Percentiles rank a stretch among this genome's conserved stretches.
Conservation (phyloP, 2,329 filamentous ascomycete species). For the Tolypocladium inflatum region DNA sequence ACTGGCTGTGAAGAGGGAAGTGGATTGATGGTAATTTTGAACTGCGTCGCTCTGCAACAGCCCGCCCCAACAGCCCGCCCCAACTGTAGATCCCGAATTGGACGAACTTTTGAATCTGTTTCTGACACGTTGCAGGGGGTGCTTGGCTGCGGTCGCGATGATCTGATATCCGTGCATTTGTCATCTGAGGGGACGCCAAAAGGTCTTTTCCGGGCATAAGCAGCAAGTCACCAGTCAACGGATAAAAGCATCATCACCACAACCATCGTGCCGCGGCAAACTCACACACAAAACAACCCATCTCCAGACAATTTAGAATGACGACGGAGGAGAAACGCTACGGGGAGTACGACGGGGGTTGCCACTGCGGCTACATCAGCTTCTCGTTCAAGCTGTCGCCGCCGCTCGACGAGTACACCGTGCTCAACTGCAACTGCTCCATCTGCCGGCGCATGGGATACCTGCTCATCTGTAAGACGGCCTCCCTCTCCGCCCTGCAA, state of each 20-base stretch:
- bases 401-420: conserved; percentile 32
- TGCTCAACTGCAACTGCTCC: conserved; percentile 44
- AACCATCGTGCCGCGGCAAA: background rate
- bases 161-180: background rate
- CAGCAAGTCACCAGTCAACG: too few species aligned
- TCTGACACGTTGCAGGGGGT: background rate
- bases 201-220: too few species aligned
- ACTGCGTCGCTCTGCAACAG: background rate
- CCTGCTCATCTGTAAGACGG: conserved; percentile 34
- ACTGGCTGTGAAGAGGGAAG: background rate
- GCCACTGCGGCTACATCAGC: conserved; percentile 42
- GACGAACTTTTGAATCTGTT: background rate
- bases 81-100: background rate
- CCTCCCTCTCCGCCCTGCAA: background rate
- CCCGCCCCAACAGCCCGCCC: too few species aligned
- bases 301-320: conserved; percentile 1
- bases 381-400: conserved; percentile 39
- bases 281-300: background rate
- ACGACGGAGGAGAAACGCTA: conserved; percentile 2
- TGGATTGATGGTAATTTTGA: background rate
- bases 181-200: background rate
- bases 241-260: background rate
- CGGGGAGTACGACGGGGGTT: conserved; percentile 36
- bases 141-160: background rate
- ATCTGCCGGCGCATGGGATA: conserved; percentile 42